A percentile compares a stretch with the other conserved stretches of the same genome.
phyloP scores from a whole-genome alignment of 2,329 filamentous ascomycete species.

The Drechslerella dactyloides region DNA sequence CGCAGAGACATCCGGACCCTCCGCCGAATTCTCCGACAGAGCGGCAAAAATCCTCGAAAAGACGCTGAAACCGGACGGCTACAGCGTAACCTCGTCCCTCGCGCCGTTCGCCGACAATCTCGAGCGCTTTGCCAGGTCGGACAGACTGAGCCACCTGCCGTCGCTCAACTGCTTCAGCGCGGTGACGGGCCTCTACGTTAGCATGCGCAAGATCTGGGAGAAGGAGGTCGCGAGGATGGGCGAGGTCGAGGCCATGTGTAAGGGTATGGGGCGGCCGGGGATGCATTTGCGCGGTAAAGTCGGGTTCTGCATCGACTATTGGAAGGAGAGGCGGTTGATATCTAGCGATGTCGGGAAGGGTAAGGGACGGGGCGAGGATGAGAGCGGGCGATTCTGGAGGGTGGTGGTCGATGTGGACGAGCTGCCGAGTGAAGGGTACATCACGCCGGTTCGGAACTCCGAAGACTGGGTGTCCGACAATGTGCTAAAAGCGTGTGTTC shows the following conservation, averaged over 20 bases:
- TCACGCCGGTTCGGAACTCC: conserved; percentile 71
- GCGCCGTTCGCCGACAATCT: conserved; percentile 75
- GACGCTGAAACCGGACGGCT: conserved; percentile 66
- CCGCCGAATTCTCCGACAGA: conserved; percentile 67
- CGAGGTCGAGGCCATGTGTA: conserved; percentile 69
- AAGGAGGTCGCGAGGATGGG: conserved; percentile 71
- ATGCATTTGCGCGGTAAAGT: conserved; percentile 73
- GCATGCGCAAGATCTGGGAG: conserved; percentile 71
- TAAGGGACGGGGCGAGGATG: conserved; percentile 58
- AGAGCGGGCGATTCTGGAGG: conserved; percentile 67
- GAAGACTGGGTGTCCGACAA: conserved; percentile 74
- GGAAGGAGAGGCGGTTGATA: conserved; percentile 69
- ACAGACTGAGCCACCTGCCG: conserved; percentile 72
- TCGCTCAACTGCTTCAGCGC: conserved; percentile 79
- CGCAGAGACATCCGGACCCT: conserved; percentile 66
- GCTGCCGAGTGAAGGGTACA: conserved; percentile 60
- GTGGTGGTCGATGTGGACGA: conserved; percentile 68
- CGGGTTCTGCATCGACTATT: conserved; percentile 77
- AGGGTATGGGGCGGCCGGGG: conserved; percentile 71
- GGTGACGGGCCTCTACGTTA: conserved; percentile 73
- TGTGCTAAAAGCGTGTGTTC: conserved; percentile 62
- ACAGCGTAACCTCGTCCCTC: conserved; percentile 70
- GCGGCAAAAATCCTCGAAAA: conserved; percentile 71
- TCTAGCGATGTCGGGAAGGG: conserved; percentile 55
- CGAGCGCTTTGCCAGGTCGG: conserved; percentile 71